These are phyloP conservation scores for Aureobasidium sp. DNA, from an alignment of 2,329 filamentous ascomycete genomes.

Conservation along the genomic window DNA sequence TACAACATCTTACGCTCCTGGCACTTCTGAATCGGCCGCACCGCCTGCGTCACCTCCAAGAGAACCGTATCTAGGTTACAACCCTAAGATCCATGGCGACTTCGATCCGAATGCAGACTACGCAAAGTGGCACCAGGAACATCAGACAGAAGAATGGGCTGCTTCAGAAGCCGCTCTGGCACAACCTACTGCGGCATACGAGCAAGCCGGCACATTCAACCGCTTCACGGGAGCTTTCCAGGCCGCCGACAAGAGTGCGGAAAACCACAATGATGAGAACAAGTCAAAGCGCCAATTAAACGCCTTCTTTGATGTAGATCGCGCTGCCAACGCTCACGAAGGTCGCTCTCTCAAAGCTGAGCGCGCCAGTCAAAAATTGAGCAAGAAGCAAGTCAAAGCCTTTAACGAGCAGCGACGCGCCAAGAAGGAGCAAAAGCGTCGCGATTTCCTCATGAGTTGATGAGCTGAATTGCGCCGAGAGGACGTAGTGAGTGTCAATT, in stretches of 20 bases:
- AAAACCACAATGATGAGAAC: slow-evolving; percentile 76
- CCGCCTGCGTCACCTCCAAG: slow-evolving; percentile 17
- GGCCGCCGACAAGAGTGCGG: slow-evolving; percentile 54
- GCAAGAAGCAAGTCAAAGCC: slow-evolving; percentile 76
- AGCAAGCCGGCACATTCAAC: slow-evolving; percentile 72
- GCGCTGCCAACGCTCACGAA: slow-evolving; percentile 82
- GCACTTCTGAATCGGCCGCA: slow-evolving; percentile 3
- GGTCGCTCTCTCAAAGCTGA: slow-evolving; percentile 88
- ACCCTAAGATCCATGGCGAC: slow-evolving; percentile 89
- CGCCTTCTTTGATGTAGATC: slow-evolving; percentile 92
- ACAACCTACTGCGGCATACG: slow-evolving; percentile 42
- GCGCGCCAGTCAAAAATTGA: slow-evolving; percentile 72
- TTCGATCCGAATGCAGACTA: slow-evolving; percentile 97
- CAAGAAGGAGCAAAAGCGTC: slow-evolving; percentile 87
- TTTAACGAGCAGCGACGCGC: slow-evolving; percentile 85
- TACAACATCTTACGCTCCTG: slow-evolving; percentile 8
- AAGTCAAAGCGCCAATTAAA: slow-evolving; percentile 85
- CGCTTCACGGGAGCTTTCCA: slow-evolving; percentile 84
- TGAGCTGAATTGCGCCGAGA: background rate
- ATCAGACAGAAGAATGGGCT: slow-evolving; percentile 22
- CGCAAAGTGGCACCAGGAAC: slow-evolving; percentile 41
- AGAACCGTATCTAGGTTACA: slow-evolving; percentile 66
- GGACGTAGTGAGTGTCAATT: slow-evolving; percentile 11
- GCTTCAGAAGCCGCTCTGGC: slow-evolving; percentile 19
- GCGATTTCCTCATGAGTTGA: slow-evolving; percentile 85